These are phyloP conservation scores for Ephemerocybe angulata DNA, from an alignment of 768 basidiomycete genomes.

Conservation along the genomic window DNA sequence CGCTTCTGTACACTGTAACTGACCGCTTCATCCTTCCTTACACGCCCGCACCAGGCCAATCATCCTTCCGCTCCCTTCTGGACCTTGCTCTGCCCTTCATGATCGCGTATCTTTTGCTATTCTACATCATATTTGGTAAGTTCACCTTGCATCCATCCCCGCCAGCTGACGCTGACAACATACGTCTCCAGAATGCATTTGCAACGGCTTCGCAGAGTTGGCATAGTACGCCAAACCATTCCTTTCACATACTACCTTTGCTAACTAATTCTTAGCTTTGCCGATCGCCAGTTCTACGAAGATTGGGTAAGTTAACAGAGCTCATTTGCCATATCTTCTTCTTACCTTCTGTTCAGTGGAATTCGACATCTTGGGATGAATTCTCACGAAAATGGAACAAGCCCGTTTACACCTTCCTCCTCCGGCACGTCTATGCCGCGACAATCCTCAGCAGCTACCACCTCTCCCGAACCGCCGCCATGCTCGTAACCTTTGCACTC, in stretches of 20 bases:
- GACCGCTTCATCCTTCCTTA: constrained; percentile 92
- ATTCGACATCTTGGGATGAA: constrained; percentile 94
- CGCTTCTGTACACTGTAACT: constrained; percentile 86
- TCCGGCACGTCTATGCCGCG: constrained; percentile 93
- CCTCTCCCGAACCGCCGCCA: constrained; percentile 74
- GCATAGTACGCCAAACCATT: constrained; percentile 62
- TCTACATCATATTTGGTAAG: constrained; percentile 82
- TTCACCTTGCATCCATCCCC: neutral
- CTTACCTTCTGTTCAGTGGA: constrained; percentile 61
- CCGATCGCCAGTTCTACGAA: constrained; percentile 96
- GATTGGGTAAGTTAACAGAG: constrained; percentile 65
- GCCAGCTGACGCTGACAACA: neutral
- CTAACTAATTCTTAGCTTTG: constrained; percentile 56
- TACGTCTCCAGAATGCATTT: constrained; percentile 75
- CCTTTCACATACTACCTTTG: neutral
- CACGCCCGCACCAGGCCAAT: constrained; percentile 62
- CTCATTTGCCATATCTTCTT: neutral
- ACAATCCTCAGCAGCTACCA: constrained; percentile 68
- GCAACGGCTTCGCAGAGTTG: constrained; percentile 92
- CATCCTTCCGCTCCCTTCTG: constrained; percentile 71
- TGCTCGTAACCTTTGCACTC: constrained; percentile 89
- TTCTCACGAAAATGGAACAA: constrained; percentile 99
- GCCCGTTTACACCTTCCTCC: constrained; percentile 89
- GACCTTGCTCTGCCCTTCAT: constrained; percentile 92
- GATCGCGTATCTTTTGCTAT: constrained; percentile 84